Evolutionary conservation across 805 yeast genomes (phyloP).

Genomic region (Candida maesae): DNA sequence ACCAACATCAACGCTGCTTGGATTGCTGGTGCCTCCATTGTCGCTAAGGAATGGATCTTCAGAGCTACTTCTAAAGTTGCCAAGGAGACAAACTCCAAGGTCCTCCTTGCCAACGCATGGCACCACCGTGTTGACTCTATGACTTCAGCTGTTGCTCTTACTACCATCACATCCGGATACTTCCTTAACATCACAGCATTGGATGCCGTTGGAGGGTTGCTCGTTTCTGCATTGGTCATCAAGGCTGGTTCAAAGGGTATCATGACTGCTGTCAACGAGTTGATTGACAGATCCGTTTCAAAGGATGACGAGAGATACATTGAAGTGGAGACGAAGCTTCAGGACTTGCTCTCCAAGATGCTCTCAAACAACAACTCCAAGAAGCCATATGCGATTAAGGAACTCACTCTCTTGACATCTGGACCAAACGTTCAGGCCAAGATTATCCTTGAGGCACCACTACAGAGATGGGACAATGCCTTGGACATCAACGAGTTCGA

Average conservation of each 20-base stretch:
- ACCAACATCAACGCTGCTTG: conserved; percentile 91
- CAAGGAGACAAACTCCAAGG: conserved; percentile 72
- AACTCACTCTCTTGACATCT: conserved; percentile 46
- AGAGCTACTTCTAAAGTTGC: conserved; percentile 83
- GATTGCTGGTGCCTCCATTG: conserved; percentile 88
- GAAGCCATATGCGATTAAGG: conserved; percentile 34
- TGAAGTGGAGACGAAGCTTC: conserved; percentile 38
- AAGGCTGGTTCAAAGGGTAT: conserved; percentile 82
- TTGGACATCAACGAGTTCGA: conserved; percentile 39
- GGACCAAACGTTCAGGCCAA: conserved; percentile 52
- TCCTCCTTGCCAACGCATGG: conserved; percentile 96
- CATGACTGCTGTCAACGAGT: conserved; percentile 63
- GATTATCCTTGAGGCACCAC: conserved; percentile 35
- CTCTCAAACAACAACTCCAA: conserved; percentile 40
- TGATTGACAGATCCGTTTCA: conserved; percentile 69
- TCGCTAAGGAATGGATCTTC: conserved; percentile 83
- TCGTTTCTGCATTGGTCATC: conserved; percentile 78
- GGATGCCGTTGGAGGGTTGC: conserved; percentile 88
- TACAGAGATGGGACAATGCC: conserved; percentile 43
- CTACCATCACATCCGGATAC: conserved; percentile 83
- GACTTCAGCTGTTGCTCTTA: conserved; percentile 86
- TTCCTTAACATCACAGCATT: conserved; percentile 75
- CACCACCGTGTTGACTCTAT: conserved; percentile 94
- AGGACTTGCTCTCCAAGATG: conserved; percentile 30
- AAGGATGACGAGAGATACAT: conserved; percentile 46